Evolutionary conservation across 2,329 filamentous ascomycete species (phyloP), one percentile per base, ranked within the genome.

Genomic region (Helminthosporium solani): DNA sequence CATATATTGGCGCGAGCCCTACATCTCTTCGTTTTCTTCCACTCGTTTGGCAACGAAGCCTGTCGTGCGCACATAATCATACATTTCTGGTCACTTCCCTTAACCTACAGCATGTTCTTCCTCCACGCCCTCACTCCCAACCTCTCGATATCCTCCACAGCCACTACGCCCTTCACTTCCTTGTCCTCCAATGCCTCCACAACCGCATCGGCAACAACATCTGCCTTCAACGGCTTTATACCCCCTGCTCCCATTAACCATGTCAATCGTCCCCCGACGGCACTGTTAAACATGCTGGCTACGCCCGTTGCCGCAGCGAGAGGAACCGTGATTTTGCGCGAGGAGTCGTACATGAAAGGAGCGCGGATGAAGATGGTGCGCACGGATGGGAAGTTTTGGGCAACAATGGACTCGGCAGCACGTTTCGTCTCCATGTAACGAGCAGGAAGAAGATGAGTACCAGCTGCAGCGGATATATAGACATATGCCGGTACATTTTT

Each of bases 361-460:
- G 92, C 84, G 23, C 94, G 80, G 44, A 96, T 73, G 69, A 96
- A 97, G 49, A 97, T 75, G 52, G 81, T 84, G 16, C 94, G 82
- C 80, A 95, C 83, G 20, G 76, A 69, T 0, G 88, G 87, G 58
- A 96, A 90, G 53, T 82, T 80, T 44, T 78, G 80, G 25, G 84
- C 74, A 59, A 96, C 89, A 20, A 83, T 79, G 46, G 77, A 80
- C 73, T 99, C 94, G 7, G 94, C 94, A 67, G 95, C 88, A 53
- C 94, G 78, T 74, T 99, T 99, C 12, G 92, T 96, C 30, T 79
- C 82, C 60, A 99, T 89, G 71, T 99, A 99, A 59, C 94, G 80
- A 7, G 78, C 73, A 0, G 94, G 94, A 50, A 99, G 77, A 27
- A 96, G 79, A 0, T 92, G 91, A 1, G 90, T 88, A 3, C 90